Evolutionary conservation across 345 rosid genomes (phyloP).

Genomic region (Chamaenerion angustifolium): DNA sequence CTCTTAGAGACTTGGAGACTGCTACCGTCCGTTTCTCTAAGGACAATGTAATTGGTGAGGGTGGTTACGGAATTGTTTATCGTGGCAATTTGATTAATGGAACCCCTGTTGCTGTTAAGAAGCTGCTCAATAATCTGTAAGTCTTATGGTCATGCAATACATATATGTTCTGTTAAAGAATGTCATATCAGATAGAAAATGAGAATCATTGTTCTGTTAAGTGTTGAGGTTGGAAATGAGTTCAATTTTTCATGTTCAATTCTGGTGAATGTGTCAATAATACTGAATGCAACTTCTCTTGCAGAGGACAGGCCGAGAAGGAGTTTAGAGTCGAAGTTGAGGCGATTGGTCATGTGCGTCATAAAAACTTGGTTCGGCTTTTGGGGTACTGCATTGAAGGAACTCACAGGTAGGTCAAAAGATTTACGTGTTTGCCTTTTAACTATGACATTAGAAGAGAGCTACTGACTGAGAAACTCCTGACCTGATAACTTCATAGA

Average conservation of each 20-base stretch:
- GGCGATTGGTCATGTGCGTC: conserved; percentile 17
- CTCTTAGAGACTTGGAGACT: conserved; percentile 11
- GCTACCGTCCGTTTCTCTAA: conserved; percentile 13
- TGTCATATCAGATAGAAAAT: too few relatives aligned
- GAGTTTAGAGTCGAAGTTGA: conserved; percentile 15
- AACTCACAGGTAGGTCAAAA: conserved; percentile 8
- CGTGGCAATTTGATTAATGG: conserved; percentile 10
- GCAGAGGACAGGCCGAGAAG: conserved; percentile 16
- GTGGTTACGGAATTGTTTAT: conserved; percentile 16
- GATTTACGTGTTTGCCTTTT: neutral
- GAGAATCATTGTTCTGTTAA: neutral
- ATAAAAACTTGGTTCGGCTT: conserved; percentile 15
- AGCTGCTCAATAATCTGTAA: conserved; percentile 14
- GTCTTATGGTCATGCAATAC: neutral
- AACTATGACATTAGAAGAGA: neutral
- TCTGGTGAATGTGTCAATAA: too few relatives aligned
- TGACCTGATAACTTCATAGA: too few relatives aligned
- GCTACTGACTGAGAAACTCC: too few relatives aligned
- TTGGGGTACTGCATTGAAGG: conserved; percentile 16
- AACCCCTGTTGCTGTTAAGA: conserved; percentile 15
- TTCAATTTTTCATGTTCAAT: neutral
- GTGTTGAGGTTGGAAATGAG: neutral
- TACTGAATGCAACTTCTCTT: neutral
- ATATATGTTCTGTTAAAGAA: too few relatives aligned
- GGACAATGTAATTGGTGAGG: conserved; percentile 16